Percentiles rank a stretch among this genome's conserved stretches.
These are phyloP conservation scores for Botryobasidium botryosum DNA, from an alignment of 768 basidiomycete genomes.

Conservation along the genomic window DNA sequence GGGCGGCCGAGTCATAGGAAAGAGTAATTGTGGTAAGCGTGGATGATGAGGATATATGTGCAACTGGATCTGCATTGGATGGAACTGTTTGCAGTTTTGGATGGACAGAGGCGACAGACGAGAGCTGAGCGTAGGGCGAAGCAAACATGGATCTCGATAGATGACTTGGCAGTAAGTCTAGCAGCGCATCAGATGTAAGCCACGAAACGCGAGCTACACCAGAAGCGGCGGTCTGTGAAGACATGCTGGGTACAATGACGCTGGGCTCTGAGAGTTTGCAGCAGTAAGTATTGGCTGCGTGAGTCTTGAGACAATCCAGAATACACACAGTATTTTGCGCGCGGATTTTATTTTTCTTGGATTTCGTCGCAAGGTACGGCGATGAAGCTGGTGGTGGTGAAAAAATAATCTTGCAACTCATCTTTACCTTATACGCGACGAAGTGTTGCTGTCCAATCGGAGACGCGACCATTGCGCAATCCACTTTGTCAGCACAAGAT, in stretches of 20 bases:
- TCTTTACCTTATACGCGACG: too few relatives aligned
- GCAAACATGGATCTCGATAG: not conserved
- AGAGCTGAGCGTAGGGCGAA: not conserved
- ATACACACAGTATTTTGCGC: too few relatives aligned
- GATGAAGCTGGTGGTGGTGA: too few relatives aligned
- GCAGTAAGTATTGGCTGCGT: too few relatives aligned
- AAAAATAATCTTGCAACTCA: too few relatives aligned
- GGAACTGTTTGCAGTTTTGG: slow-evolving; percentile 1
- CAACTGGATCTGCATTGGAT: not conserved
- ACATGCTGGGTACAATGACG: not conserved
- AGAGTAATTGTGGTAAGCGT: slow-evolving; percentile 34
- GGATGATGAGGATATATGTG: not conserved
- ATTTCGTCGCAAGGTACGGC: too few relatives aligned
- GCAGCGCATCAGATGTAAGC: not conserved
- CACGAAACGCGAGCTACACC: not conserved
- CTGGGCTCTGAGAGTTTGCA: too few relatives aligned
- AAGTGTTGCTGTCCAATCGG: too few relatives aligned
- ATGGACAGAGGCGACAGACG: slow-evolving; percentile 2
- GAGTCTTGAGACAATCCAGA: too few relatives aligned
- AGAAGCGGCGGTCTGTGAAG: not conserved
- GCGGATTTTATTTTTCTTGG: too few relatives aligned
- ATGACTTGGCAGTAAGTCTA: not conserved
- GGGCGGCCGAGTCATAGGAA: slow-evolving; percentile 30
- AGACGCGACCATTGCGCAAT: too few relatives aligned
- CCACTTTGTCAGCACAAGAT: too few relatives aligned